phyloP scores from a whole-genome alignment of 176 grass and related monocot genomes.

The Hordeum vulgare region MorexV3_pseudomolecules_assembly NC_058523.1:149184495-149184994 shows the following conservation, averaged over 20 bases:
- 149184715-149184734: neutral
- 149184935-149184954: neutral
- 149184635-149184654: neutral
- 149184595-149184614: constrained; percentile 57
- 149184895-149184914: neutral
- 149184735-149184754: neutral
- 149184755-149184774: neutral
- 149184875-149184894: neutral
- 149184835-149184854: neutral
- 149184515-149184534: neutral
- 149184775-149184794: neutral
- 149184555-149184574: constrained; percentile 49
- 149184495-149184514: constrained; percentile 37
- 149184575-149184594: constrained; percentile 13
- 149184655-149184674: neutral
- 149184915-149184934: neutral
- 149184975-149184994: neutral
- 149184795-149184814: neutral
- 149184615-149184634: neutral
- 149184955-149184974: neutral
- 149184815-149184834: neutral
- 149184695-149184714: neutral
- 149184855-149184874: neutral
- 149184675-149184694: constrained; percentile 7
- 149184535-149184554: constrained; percentile 16